Evolutionary conservation across 805 yeast genomes (phyloP), one percentile per base, ranked within the genome.

Genomic region (Alloascoidea hylecoeti): DNA sequence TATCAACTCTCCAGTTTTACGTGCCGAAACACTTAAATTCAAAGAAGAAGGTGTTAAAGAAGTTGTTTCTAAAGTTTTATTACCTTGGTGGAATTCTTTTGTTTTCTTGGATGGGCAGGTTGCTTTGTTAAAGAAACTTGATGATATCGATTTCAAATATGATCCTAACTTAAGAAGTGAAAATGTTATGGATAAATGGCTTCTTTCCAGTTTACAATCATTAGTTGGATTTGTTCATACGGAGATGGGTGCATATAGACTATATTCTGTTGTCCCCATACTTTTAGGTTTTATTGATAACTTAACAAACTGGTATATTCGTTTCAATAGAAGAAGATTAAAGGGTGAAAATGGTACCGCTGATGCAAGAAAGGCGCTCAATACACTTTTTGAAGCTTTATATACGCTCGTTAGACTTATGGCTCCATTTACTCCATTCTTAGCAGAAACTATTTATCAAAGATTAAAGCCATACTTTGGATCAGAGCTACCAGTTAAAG

Each of bases 21-120:
- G 92, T 52, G 98, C 97, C 35, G 99, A 92, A 65, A 77, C 96
- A 38, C 72, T 92, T 70, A 83, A 86, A 56, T 92, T 92, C 70
- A 88, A 86, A 62, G 99, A 92, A 64, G 97, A 89, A 57, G 99
- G 99, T 65, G 98, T 92, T 33, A 85, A 86, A 54, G 99, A 92
- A 62, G 95, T 92, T 55, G 94, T 92, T 33, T 80, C 96, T 23
- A 84, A 88, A 62, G 98, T 92, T 34, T 65, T 89, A 53, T 69
- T 92, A 52, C 99, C 99, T 51, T 94, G 97, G 98, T 92, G 89
- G 86, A 92, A 92, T 67, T 83, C 96, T 18, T 89, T 68, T 72
- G 92, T 89, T 61, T 92, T 92, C 68, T 79, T 88, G 67, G 95
- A 88, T 53, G 96, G 92, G 48, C 95, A 94, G 52, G 81, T 88